Percentiles rank a stretch among this genome's conserved stretches.
Evolutionary conservation across 495 filamentous ascomycete species (phyloP).

Genomic region (Aspergillus homomorphus): DNA sequence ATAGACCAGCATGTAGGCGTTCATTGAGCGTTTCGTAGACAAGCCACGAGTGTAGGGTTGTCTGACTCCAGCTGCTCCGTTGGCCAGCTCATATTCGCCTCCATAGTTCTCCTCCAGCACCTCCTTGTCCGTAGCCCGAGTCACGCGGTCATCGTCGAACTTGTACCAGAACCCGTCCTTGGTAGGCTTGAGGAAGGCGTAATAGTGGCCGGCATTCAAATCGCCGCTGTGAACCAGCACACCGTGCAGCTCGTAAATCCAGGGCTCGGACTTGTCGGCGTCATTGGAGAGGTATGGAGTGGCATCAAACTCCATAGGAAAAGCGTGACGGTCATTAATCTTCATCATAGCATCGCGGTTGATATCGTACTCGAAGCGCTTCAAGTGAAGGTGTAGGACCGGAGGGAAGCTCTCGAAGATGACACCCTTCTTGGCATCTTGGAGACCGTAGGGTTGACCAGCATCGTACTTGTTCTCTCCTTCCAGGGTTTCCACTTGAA

Average conservation of each 20-base stretch:
- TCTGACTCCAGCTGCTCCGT: conserved; percentile 55
- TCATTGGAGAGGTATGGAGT: conserved; percentile 81
- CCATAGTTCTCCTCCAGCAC: conserved; percentile 96
- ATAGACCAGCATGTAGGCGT: conserved; percentile 98
- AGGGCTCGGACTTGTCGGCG: conserved; percentile 84
- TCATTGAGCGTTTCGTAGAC: conserved; percentile 69
- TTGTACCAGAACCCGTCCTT: conserved; percentile 94
- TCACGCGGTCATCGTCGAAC: conserved; percentile 96
- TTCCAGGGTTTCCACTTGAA: conserved; percentile 92
- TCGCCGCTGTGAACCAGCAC: conserved; percentile 96
- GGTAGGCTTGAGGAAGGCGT: conserved; percentile 90
- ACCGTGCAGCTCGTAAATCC: conserved; percentile 88
- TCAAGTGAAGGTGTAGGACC: conserved; percentile 91
- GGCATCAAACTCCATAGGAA: conserved; percentile 90
- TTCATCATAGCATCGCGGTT: conserved; percentile 97
- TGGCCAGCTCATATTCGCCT: conserved; percentile 70
- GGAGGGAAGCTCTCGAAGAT: conserved; percentile 96
- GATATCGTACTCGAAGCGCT: conserved; percentile 97
- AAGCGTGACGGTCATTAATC: conserved; percentile 97
- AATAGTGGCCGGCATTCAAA: conserved; percentile 98
- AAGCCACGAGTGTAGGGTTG: conserved; percentile 65
- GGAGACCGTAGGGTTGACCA: conserved; percentile 78
- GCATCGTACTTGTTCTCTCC: conserved; percentile 98
- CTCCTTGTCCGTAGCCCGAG: conserved; percentile 84
- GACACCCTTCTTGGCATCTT: conserved; percentile 96